phyloP scores from a whole-genome alignment of 805 yeast species.

The Suhomyces kilbournensis region DNA sequence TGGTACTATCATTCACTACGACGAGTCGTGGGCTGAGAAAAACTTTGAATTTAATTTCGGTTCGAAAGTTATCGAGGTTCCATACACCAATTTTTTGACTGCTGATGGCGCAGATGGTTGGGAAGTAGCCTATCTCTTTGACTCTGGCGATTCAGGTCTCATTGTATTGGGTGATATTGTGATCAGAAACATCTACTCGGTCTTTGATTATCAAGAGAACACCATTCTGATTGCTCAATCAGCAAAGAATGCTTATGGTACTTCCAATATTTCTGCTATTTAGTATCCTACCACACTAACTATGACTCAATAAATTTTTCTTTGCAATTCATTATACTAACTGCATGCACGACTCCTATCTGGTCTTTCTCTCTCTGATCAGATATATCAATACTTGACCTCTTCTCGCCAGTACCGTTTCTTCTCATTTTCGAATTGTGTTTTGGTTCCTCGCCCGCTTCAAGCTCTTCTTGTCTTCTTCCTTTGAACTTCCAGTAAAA shows the following conservation, averaged over 20 bases:
- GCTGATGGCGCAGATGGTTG: background rate
- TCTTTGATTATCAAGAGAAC: background rate
- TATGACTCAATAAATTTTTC: background rate
- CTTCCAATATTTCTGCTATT: background rate
- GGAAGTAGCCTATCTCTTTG: background rate
- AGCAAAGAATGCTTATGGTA: background rate
- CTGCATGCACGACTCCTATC: too few species aligned
- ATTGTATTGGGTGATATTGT: background rate
- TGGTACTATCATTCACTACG: background rate
- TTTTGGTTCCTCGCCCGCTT: background rate
- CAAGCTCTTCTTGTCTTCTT: background rate
- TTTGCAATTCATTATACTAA: too few species aligned
- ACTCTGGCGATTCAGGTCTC: too few species aligned
- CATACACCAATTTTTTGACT: background rate
- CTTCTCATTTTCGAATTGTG: too few species aligned
- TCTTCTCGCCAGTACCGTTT: too few species aligned
- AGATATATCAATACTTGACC: too few species aligned
- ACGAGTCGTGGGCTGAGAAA: background rate
- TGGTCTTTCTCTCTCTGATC: too few species aligned
- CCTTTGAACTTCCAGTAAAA: background rate
- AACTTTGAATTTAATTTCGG: background rate
- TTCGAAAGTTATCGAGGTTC: constrained; percentile 1
- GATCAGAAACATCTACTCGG: background rate
- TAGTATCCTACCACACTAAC: background rate
- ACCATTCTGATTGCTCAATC: background rate